phyloP scores from a whole-genome alignment of 768 basidiomycete genomes.

The Lactarius trivialis region DNA sequence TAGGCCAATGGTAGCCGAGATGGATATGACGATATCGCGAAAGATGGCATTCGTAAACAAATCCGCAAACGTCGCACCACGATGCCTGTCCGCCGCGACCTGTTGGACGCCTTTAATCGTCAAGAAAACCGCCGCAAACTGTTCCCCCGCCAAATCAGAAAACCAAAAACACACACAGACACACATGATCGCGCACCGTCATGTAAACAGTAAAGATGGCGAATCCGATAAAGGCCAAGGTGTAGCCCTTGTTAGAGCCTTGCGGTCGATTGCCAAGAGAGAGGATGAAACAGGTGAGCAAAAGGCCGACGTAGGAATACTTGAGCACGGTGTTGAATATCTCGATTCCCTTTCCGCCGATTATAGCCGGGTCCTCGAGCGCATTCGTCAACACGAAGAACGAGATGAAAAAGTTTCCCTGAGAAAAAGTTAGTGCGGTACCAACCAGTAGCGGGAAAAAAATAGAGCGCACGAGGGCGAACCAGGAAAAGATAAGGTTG shows the following conservation, averaged over 20 bases:
- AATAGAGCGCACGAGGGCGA: constrained; percentile 53
- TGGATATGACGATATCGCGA: constrained; percentile 78
- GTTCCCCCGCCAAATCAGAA: constrained; percentile 8
- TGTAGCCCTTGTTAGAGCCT: constrained; percentile 84
- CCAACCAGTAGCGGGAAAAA: background rate
- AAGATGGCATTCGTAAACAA: constrained; percentile 78
- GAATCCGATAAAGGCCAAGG: constrained; percentile 79
- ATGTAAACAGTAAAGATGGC: constrained; percentile 92
- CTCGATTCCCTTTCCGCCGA: constrained; percentile 52
- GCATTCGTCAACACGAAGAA: constrained; percentile 73
- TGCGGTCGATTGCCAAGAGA: constrained; percentile 89
- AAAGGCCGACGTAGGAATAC: constrained; percentile 82
- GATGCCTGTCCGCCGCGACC: constrained; percentile 41
- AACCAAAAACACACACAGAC: background rate
- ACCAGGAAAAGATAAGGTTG: constrained; percentile 92
- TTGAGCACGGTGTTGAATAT: constrained; percentile 71
- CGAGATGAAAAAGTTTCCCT: constrained; percentile 89
- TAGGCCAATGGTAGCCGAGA: constrained; percentile 83
- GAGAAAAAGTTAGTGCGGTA: background rate
- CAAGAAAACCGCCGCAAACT: constrained; percentile 75
- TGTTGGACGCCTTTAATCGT: constrained; percentile 74
- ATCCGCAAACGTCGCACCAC: constrained; percentile 45
- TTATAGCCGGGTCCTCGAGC: constrained; percentile 57
- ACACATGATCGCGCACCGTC: constrained; percentile 60
- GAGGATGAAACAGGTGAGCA: constrained; percentile 84